These are phyloP conservation scores for Scenedesmus sp. DNA, from an alignment of 163 green algal species.

Conservation along the genomic window DNA sequence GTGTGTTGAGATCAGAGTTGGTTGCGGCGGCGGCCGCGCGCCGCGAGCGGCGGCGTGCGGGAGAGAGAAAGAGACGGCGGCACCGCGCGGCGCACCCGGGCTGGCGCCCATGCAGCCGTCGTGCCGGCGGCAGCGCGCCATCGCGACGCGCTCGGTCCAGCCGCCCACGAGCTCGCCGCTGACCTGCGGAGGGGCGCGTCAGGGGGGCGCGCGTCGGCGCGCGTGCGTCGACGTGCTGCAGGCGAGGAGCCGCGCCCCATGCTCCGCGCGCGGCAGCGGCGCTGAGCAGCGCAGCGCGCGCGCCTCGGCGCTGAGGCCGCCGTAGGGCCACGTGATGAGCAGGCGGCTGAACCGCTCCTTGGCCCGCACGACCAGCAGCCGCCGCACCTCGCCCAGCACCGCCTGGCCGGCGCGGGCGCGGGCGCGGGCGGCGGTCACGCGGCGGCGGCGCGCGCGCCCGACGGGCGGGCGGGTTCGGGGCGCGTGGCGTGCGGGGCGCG, in stretches of 20 bases:
- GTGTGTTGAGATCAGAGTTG: too few relatives aligned
- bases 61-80: too few relatives aligned
- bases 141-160: constrained; percentile 55
- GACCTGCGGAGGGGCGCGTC: constrained; percentile 23
- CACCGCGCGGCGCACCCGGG: background rate
- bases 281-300: background rate
- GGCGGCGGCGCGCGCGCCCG: too few relatives aligned
- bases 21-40: too few relatives aligned
- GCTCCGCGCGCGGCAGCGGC: too few relatives aligned
- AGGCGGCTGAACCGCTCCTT: constrained; percentile 52
- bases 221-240: background rate
- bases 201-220: too few relatives aligned
- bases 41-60: too few relatives aligned
- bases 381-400: constrained; percentile 49
- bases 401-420: constrained; percentile 33
- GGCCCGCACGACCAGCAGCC: constrained; percentile 46
- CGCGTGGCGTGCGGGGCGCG: too few relatives aligned
- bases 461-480: too few relatives aligned
- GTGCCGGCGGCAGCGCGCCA: constrained; percentile 53
- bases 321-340: constrained; percentile 62
- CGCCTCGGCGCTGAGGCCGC: constrained; percentile 45
- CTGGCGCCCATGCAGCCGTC: constrained; percentile 54
- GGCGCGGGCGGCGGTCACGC: background rate
- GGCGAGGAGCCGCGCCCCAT: too few relatives aligned
- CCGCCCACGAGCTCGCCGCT: constrained; percentile 62